phyloP scores from a whole-genome alignment of 768 basidiomycete genomes.

The Mycena haematopus region DNA sequence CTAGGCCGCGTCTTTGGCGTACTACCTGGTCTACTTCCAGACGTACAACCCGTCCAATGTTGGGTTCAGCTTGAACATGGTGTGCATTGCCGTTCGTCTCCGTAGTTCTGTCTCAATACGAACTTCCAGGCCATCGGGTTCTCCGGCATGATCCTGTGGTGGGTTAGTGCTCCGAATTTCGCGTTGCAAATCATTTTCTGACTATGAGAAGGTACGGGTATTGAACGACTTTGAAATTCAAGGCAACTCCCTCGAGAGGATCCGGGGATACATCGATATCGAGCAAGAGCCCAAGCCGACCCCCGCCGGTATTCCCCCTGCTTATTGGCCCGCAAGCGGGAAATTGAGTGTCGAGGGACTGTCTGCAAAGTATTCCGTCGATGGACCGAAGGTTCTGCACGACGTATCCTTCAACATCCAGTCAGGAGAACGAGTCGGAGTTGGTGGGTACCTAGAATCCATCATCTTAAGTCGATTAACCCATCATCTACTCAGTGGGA shows the following conservation, averaged over 20 bases:
- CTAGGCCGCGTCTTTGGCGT: constrained; percentile 43
- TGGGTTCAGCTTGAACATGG: constrained; percentile 51
- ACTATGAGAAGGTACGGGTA: constrained; percentile 24
- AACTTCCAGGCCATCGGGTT: constrained; percentile 46
- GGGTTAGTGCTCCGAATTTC: constrained; percentile 26
- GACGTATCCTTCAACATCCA: constrained; percentile 46
- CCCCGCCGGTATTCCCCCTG: constrained; percentile 46
- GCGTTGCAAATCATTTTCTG: neutral
- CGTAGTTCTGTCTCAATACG: neutral
- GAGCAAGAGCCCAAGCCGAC: constrained; percentile 47
- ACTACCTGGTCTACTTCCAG: constrained; percentile 46
- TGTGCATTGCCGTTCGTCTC: constrained; percentile 23
- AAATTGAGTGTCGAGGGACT: constrained; percentile 48
- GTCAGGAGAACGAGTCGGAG: constrained; percentile 55
- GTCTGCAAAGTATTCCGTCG: constrained; percentile 45
- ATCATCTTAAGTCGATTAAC: neutral
- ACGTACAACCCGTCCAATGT: constrained; percentile 40
- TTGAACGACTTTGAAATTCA: constrained; percentile 41
- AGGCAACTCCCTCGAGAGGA: constrained; percentile 33
- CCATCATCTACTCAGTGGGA: constrained; percentile 28
- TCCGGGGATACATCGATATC: constrained; percentile 44
- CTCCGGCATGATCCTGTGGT: constrained; percentile 51
- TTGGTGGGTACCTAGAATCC: constrained; percentile 32
- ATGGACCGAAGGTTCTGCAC: constrained; percentile 28
- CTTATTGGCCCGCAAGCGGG: constrained; percentile 58